These are phyloP conservation scores for Tetrapisispora arboricola DNA, from an alignment of 805 yeast species.

Conservation along the genomic window DNA sequence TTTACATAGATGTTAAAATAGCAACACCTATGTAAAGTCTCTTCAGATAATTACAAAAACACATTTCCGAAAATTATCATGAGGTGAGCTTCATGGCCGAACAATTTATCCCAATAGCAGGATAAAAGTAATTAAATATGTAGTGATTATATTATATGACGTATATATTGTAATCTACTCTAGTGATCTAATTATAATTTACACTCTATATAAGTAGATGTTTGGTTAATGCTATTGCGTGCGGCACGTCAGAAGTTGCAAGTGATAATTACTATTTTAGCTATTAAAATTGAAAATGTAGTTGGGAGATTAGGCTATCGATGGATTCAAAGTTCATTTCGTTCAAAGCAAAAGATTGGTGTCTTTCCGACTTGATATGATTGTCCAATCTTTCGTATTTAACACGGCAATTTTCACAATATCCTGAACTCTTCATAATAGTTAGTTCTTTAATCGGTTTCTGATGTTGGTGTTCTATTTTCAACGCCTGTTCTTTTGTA, in stretches of 20 bases:
- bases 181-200: not conserved
- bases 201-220: not conserved
- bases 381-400: conserved; percentile 71
- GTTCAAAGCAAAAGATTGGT: conserved; percentile 67
- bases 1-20: conserved; percentile 4
- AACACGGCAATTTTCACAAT: conserved; percentile 88
- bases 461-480: conserved; percentile 4
- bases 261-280: not conserved
- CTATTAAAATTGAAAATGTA: conserved; percentile 20
- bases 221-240: not conserved
- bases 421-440: conserved; percentile 42
- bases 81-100: too few species aligned
- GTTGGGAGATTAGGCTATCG: conserved; percentile 53
- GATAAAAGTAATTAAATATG: not conserved
- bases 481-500: conserved; percentile 2
- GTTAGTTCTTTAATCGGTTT: conserved; percentile 2
- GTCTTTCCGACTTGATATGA: conserved; percentile 61
- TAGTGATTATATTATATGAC: not conserved
- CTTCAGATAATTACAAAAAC: too few species aligned
- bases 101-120: too few species aligned
- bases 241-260: not conserved
- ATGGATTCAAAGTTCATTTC: conserved; percentile 64
- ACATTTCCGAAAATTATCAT: too few species aligned
- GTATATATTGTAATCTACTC: not conserved
- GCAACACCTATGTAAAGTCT: too few species aligned